Evolutionary conservation across 306 rosid genomes (phyloP).

Genomic region (Rubus parviflorus): DNA sequence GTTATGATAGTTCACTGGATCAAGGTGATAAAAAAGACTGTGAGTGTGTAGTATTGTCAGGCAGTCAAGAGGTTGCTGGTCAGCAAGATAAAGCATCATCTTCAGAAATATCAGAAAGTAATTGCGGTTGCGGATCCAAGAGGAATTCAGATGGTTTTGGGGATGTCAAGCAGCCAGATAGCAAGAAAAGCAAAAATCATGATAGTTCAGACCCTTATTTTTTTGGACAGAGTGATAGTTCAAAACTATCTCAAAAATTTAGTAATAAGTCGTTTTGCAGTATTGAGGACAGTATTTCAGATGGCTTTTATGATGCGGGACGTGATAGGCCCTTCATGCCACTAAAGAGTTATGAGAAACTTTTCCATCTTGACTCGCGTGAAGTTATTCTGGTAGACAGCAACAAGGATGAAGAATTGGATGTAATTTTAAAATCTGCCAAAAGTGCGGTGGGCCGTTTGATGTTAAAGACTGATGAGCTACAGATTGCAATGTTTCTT

Average conservation of each 20-base stretch:
- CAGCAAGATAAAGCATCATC: constrained; percentile 52
- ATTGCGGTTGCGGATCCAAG: constrained; percentile 54
- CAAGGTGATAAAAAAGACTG: neutral
- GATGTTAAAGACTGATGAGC: constrained; percentile 52
- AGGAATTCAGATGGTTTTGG: constrained; percentile 29
- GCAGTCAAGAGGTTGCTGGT: constrained; percentile 33
- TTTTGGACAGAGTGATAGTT: constrained; percentile 12
- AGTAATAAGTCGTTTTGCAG: constrained; percentile 69
- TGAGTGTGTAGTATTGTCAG: constrained; percentile 13
- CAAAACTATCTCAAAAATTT: constrained; percentile 55
- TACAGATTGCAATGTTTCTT: constrained; percentile 70
- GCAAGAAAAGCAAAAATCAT: constrained; percentile 40
- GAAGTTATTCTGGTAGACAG: constrained; percentile 90
- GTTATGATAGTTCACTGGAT: neutral
- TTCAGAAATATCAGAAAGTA: constrained; percentile 40
- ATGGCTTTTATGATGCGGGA: constrained; percentile 97
- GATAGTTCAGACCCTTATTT: too few species aligned
- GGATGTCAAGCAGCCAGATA: neutral
- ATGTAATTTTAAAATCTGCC: constrained; percentile 69
- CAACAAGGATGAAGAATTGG: constrained; percentile 78
- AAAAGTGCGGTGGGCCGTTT: constrained; percentile 54
- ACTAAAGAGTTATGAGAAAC: constrained; percentile 70
- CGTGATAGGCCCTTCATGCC: constrained; percentile 89
- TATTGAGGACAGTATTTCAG: constrained; percentile 68
- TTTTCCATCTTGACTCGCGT: constrained; percentile 68